Percentiles rank a stretch among this genome's conserved stretches.
phyloP scores from a whole-genome alignment of 1,139 yeast genomes.

The Yueomyces sp. region DNA sequence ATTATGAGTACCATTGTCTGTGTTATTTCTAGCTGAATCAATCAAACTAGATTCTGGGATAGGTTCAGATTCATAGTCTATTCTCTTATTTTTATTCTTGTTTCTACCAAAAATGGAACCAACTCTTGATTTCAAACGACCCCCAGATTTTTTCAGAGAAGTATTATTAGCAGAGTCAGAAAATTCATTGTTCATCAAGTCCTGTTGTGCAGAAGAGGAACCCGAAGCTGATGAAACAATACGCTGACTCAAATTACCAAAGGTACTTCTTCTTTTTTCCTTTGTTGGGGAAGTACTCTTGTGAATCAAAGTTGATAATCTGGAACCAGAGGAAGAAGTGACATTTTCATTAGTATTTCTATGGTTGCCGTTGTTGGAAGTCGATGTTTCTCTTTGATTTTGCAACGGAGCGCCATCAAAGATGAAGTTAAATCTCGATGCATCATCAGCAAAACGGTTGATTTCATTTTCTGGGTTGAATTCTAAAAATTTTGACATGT shows the following conservation, averaged over 20 bases:
- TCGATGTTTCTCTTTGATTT: neutral
- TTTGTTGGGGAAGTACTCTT: conserved; percentile 3
- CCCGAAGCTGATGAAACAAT: conserved; percentile 16
- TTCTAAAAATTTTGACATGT: conserved; percentile 54
- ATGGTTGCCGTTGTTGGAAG: neutral
- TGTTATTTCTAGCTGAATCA: too few relatives aligned
- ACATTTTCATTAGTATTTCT: neutral
- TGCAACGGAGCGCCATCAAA: neutral
- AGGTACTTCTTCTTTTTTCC: conserved; percentile 11
- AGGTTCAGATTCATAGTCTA: neutral
- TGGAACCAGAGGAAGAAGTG: neutral
- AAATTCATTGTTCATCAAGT: conserved; percentile 11
- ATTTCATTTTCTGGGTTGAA: conserved; percentile 50
- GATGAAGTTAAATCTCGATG: conserved; percentile 16
- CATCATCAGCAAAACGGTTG: conserved; percentile 40
- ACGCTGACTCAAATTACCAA: conserved; percentile 9
- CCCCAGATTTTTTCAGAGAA: conserved; percentile 17
- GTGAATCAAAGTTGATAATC: neutral
- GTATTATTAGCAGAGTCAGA: conserved; percentile 15
- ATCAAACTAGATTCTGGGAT: neutral
- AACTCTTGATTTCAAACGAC: conserved; percentile 56
- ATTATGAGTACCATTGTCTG: too few relatives aligned
- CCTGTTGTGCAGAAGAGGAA: conserved; percentile 1
- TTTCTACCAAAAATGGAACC: conserved; percentile 76
- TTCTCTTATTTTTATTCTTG: conserved; percentile 25